Conservation (phyloP, 345 rosid species). For the Lenwebbia sp. region DNA sequence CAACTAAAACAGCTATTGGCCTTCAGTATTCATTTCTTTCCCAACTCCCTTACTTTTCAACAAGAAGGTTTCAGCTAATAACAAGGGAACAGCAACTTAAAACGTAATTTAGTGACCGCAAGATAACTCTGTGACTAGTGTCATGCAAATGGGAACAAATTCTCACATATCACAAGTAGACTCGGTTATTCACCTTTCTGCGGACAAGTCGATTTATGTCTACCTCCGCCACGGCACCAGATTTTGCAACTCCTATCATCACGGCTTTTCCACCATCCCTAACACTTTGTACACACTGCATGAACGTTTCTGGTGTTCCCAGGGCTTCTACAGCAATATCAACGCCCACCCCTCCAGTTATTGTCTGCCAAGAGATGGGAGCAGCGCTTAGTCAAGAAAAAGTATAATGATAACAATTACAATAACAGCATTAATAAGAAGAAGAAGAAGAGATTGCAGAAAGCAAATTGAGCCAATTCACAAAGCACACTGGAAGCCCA, state of each 20-base stretch:
- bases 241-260: conserved; percentile 83
- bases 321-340: conserved; percentile 92
- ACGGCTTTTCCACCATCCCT: conserved; percentile 98
- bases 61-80: not conserved
- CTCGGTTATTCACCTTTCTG: conserved; percentile 43
- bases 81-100: not conserved
- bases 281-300: conserved; percentile 69
- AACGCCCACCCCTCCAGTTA: conserved; percentile 91
- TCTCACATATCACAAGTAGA: not conserved
- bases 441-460: not conserved
- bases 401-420: not conserved
- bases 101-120: not conserved
- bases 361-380: conserved; percentile 38
- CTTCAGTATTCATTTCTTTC: not conserved
- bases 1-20: not conserved
- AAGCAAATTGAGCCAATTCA: not conserved
- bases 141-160: not conserved
- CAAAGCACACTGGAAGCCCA: not conserved
- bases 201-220: conserved; percentile 95
- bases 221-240: conserved; percentile 71
- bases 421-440: not conserved
- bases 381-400: not conserved
- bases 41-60: not conserved
- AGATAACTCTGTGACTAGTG: not conserved
- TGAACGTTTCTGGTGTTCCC: conserved; percentile 80